A percentile compares a stretch with the other conserved stretches of the same genome.
Conservation (phyloP, 108 stramenopile genomes). For the Fragilariopsis cylindrus region DNA sequence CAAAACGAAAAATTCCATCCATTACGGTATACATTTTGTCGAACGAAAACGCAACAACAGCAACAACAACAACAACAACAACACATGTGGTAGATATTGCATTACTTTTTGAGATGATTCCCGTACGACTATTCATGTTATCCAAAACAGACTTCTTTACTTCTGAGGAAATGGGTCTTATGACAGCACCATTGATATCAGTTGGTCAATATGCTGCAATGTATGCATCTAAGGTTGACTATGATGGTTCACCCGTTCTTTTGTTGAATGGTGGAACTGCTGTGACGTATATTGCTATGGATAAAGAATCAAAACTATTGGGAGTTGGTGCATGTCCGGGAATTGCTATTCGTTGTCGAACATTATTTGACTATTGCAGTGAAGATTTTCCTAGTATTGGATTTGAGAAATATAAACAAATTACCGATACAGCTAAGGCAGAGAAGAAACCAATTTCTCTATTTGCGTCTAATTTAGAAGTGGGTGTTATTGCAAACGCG, state of each 20-base stretch:
- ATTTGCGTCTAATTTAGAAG: constrained; percentile 36
- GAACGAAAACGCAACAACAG: constrained; percentile 13
- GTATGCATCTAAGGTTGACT: constrained; percentile 37
- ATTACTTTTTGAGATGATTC: constrained; percentile 43
- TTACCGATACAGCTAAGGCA: constrained; percentile 24
- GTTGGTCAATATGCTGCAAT: constrained; percentile 56
- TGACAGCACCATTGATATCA: constrained; percentile 64
- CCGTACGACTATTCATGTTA: constrained; percentile 48
- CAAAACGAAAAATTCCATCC: constrained; percentile 14
- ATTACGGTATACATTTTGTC: constrained; percentile 56
- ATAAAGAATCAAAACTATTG: constrained; percentile 53
- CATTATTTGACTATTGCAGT: constrained; percentile 43
- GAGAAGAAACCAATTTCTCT: constrained; percentile 47
- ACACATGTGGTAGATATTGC: constrained; percentile 30
- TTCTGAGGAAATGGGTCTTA: constrained; percentile 40
- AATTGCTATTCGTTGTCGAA: constrained; percentile 35
- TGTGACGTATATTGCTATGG: constrained; percentile 65
- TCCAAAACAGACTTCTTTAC: constrained; percentile 62
- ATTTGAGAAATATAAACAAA: constrained; percentile 22
- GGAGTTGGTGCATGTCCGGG: constrained; percentile 79
- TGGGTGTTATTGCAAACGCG: constrained; percentile 57
- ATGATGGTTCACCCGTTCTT: constrained; percentile 43
- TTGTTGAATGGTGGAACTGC: constrained; percentile 72
- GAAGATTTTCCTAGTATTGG: constrained; percentile 51
- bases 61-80: constrained; percentile 30